Conservation (phyloP, 1,139 yeast species). For the Kodamaea sp. region DNA sequence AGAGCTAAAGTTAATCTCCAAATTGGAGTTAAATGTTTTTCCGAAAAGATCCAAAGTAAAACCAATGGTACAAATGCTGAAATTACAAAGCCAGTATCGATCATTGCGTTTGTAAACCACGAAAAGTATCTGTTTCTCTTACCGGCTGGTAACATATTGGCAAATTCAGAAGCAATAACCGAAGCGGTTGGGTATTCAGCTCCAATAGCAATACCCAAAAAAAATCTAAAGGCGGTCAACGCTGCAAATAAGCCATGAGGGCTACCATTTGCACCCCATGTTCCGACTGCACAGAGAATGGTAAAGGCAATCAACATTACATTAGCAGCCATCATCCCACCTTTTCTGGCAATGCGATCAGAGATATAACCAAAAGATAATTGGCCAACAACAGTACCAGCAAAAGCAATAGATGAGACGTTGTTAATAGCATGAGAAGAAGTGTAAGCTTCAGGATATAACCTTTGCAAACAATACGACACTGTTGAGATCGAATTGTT, state of each 20-base stretch:
- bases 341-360: constrained; percentile 47
- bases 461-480: constrained; percentile 33
- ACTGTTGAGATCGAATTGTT: constrained; percentile 50
- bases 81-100: constrained; percentile 82
- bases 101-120: constrained; percentile 86
- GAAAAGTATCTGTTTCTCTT: constrained; percentile 83
- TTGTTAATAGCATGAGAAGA: constrained; percentile 37
- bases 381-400: constrained; percentile 50
- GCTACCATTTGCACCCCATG: constrained; percentile 69
- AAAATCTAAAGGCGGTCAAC: constrained; percentile 77
- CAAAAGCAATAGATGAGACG: constrained; percentile 48
- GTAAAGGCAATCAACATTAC: constrained; percentile 47
- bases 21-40: constrained; percentile 68
- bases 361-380: constrained; percentile 42
- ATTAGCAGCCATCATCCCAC: constrained; percentile 46
- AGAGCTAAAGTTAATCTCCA: constrained; percentile 93
- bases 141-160: constrained; percentile 73
- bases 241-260: constrained; percentile 74
- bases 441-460: constrained; percentile 31
- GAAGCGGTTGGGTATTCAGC: constrained; percentile 95
- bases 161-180: constrained; percentile 91
- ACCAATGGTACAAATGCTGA: constrained; percentile 86
- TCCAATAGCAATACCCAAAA: constrained; percentile 81
- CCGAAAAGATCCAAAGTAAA: constrained; percentile 74
- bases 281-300: constrained; percentile 61